phyloP scores from a whole-genome alignment of 495 filamentous ascomycete genomes.

The Parachaetomium inaequale region DNA sequence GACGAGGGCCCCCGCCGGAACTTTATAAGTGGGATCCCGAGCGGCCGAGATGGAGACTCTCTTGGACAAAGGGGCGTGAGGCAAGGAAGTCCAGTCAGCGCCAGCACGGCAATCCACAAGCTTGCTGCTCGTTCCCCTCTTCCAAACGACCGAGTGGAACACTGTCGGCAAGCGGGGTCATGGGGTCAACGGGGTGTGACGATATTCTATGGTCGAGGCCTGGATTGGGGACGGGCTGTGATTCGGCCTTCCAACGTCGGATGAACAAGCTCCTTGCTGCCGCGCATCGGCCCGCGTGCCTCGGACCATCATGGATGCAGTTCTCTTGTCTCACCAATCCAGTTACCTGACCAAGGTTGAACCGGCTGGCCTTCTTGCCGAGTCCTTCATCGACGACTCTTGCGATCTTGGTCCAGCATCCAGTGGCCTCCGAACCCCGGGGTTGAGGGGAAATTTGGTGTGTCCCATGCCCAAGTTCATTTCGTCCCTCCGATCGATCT shows the following conservation, averaged over 20 bases:
- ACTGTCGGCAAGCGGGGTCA: constrained; percentile 11
- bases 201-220: background rate
- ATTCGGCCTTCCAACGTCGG: background rate
- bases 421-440: background rate
- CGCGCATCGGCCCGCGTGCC: too few species aligned
- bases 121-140: background rate
- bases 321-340: too few species aligned
- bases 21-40: background rate
- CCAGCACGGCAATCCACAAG: background rate
- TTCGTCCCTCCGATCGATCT: background rate
- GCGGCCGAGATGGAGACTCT: background rate
- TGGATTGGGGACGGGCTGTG: too few species aligned
- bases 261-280: background rate
- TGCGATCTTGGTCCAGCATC: background rate
- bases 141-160: constrained; percentile 17
- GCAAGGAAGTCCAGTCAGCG: background rate
- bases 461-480: background rate
- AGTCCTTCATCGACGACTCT: too few species aligned
- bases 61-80: background rate
- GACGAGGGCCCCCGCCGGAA: constrained; percentile 7
- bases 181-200: constrained; percentile 2
- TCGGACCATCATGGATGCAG: too few species aligned
- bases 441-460: background rate
- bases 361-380: too few species aligned
- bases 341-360: too few species aligned